Evolutionary conservation across 73 alveolate genomes (phyloP).

Genomic region (Breviolum minutum): DNA sequence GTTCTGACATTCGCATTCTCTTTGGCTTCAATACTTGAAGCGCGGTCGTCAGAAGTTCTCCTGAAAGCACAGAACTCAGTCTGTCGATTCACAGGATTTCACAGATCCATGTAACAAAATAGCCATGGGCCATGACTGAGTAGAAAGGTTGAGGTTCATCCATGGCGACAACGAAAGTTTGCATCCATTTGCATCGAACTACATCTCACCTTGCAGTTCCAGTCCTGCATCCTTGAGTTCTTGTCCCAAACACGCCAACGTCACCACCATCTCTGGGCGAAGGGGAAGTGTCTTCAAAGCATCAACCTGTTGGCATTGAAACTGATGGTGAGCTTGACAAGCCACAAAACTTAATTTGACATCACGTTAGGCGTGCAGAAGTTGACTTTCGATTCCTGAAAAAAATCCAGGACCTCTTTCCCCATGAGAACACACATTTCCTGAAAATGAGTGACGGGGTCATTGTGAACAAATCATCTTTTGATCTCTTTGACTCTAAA

Average conservation of each 20-base stretch:
- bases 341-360: background rate
- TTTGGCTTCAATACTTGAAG: constrained; percentile 16
- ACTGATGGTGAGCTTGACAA: background rate
- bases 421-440: background rate
- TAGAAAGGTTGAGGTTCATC: background rate
- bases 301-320: background rate
- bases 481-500: background rate
- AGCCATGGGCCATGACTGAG: background rate
- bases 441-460: background rate
- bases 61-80: background rate
- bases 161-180: background rate
- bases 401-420: background rate
- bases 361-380: background rate
- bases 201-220: background rate
- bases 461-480: background rate
- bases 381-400: background rate
- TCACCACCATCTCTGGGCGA: background rate
- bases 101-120: background rate
- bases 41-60: constrained; percentile 34
- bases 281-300: background rate
- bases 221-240: background rate
- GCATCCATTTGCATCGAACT: background rate
- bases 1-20: constrained; percentile 12
- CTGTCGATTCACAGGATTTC: background rate
- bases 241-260: background rate